Conservation (phyloP, 2,329 filamentous ascomycete species). For the Alternaria viburni region DNA sequence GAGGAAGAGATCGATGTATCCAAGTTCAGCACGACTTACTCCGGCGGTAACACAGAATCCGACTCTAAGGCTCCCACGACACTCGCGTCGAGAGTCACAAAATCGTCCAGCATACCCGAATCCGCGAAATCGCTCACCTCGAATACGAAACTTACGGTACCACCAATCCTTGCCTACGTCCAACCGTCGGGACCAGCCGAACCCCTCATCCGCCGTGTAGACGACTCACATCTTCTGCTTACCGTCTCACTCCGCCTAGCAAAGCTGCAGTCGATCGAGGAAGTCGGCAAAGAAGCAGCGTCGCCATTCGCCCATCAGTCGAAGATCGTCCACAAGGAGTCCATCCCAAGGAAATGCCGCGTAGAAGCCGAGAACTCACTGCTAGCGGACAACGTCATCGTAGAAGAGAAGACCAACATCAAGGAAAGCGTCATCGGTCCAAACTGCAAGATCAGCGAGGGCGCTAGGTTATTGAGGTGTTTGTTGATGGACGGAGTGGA, state of each 20-base stretch:
- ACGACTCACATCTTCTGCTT: constrained; percentile 82
- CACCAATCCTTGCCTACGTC: constrained; percentile 81
- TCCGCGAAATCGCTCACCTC: constrained; percentile 35
- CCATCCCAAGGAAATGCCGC: constrained; percentile 79
- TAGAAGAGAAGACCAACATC: constrained; percentile 89
- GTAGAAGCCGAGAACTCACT: constrained; percentile 83
- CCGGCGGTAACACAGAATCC: constrained; percentile 25
- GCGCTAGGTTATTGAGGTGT: constrained; percentile 86
- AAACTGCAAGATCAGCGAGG: constrained; percentile 83
- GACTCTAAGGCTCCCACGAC: constrained; percentile 15
- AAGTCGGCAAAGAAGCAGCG: constrained; percentile 56
- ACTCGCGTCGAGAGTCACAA: constrained; percentile 47
- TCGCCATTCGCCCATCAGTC: constrained; percentile 78
- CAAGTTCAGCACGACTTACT: constrained; percentile 60
- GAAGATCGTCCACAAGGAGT: constrained; percentile 84
- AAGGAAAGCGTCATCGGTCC: constrained; percentile 90
- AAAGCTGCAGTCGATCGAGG: constrained; percentile 76
- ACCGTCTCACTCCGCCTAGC: constrained; percentile 84
- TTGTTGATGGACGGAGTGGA: constrained; percentile 91
- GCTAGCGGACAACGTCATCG: constrained; percentile 84
- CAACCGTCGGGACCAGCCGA: constrained; percentile 66
- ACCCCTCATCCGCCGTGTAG: constrained; percentile 83
- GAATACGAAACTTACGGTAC: constrained; percentile 59
- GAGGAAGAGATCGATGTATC: constrained; percentile 63
- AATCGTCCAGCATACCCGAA: constrained; percentile 36